Conservation (phyloP, 208 protist species). For the Wallacemonas rigidus region DNA sequence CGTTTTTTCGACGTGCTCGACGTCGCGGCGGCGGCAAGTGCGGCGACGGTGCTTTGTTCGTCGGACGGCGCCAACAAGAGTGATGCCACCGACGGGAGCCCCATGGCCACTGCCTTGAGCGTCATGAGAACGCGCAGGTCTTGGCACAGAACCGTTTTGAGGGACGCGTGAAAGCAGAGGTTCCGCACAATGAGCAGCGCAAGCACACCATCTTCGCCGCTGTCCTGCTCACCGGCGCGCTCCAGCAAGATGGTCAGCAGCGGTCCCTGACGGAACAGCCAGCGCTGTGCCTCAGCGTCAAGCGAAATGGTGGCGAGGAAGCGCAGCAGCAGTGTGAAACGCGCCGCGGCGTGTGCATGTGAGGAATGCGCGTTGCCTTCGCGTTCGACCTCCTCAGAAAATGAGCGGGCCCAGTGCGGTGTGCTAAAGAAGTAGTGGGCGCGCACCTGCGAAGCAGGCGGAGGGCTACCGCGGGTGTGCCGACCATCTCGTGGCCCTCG, state of each 20-base stretch:
- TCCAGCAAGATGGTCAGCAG: slow-evolving; percentile 74
- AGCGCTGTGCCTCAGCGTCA: slow-evolving; percentile 38
- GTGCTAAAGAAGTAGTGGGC: slow-evolving; percentile 15
- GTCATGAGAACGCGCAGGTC: slow-evolving; percentile 70
- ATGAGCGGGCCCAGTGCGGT: not conserved
- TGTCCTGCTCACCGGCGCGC: slow-evolving; percentile 30
- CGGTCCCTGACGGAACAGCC: slow-evolving; percentile 33
- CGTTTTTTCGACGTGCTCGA: not conserved
- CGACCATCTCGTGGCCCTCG: not conserved
- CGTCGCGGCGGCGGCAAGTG: not conserved
- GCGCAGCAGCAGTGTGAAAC: slow-evolving; percentile 34
- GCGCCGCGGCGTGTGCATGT: not conserved
- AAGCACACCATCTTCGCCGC: slow-evolving; percentile 35
- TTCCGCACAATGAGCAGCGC: slow-evolving; percentile 75
- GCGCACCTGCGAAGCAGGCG: not conserved
- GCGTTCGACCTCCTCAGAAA: too few species aligned
- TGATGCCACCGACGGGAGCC: slow-evolving; percentile 28
- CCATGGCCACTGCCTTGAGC: slow-evolving; percentile 65
- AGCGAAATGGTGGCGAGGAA: slow-evolving; percentile 68
- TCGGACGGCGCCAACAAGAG: slow-evolving; percentile 20
- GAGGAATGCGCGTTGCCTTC: too few species aligned
- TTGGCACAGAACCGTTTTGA: slow-evolving; percentile 76
- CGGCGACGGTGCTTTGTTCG: slow-evolving; percentile 11
- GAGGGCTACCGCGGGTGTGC: not conserved
- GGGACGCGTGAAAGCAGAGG: slow-evolving; percentile 55